Evolutionary conservation across 257 asterid species (phyloP).

Genomic region (Pogostemon cablin): DNA sequence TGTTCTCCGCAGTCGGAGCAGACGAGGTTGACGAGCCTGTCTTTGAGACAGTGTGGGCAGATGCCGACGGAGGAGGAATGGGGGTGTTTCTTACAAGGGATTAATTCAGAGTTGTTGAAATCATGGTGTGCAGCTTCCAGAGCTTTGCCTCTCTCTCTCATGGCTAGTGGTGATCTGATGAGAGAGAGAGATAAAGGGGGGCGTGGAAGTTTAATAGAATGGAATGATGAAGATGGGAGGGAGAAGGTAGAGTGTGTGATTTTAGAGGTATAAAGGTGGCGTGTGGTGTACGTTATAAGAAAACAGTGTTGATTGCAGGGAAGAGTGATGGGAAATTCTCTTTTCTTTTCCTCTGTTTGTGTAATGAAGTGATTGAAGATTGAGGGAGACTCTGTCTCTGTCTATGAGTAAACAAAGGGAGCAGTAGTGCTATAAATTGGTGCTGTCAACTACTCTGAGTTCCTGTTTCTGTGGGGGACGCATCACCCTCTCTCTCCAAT

Average conservation of each 20-base stretch:
- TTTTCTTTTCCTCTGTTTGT: conserved; percentile 40
- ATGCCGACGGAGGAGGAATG: conserved; percentile 64
- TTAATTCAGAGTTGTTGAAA: conserved; percentile 60
- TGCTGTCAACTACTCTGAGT: conserved; percentile 32
- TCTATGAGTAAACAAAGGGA: conserved; percentile 43
- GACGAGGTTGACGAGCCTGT: conserved; percentile 63
- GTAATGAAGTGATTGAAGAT: conserved; percentile 38
- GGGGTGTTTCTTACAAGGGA: conserved; percentile 82
- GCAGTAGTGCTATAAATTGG: conserved; percentile 35
- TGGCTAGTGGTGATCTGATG: conserved; percentile 28
- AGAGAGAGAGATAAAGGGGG: neutral
- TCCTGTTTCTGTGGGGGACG: conserved; percentile 27
- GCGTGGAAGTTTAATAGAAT: neutral
- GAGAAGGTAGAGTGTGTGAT: conserved; percentile 31
- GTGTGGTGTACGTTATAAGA: conserved; percentile 71
- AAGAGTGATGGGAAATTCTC: conserved; percentile 49
- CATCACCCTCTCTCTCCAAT: conserved; percentile 41
- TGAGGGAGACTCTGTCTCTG: conserved; percentile 28
- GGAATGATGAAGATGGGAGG: conserved; percentile 8
- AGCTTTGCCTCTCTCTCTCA: conserved; percentile 77
- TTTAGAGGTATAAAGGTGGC: conserved; percentile 43
- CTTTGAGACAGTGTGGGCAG: conserved; percentile 79
- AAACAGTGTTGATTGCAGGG: conserved; percentile 52
- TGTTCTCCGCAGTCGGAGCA: conserved; percentile 97
- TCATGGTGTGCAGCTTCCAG: conserved; percentile 43